Conservation (phyloP, 140 eudicot species). For the Flaveria floridana region DNA sequence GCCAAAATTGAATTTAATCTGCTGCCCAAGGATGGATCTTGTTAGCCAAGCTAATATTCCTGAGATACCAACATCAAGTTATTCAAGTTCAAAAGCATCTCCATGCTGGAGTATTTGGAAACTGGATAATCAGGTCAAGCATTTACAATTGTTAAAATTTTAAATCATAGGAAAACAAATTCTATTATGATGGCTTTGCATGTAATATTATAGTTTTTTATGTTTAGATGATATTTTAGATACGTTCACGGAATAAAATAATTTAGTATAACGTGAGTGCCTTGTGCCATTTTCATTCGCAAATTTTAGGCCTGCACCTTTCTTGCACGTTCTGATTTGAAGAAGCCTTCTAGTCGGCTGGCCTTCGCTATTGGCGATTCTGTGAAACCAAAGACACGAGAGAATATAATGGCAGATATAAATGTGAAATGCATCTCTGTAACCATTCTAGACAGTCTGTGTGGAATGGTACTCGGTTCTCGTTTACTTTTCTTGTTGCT, state of each 20-base stretch:
- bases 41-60: constrained; percentile 74
- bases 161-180: neutral
- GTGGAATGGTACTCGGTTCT: constrained; percentile 71
- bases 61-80: constrained; percentile 72
- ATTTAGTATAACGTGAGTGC: neutral
- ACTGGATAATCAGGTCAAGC: constrained; percentile 87
- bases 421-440: constrained; percentile 76
- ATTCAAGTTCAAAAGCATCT: constrained; percentile 59
- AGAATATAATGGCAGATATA: constrained; percentile 86
- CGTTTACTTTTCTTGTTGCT: constrained; percentile 2
- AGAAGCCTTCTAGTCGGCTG: constrained; percentile 71
- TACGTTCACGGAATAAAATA: neutral
- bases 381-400: constrained; percentile 71
- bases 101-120: constrained; percentile 97
- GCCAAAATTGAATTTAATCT: constrained; percentile 56
- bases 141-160: constrained; percentile 9
- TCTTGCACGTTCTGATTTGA: constrained; percentile 87
- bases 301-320: constrained; percentile 74
- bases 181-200: neutral
- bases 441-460: constrained; percentile 73
- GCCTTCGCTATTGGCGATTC: constrained; percentile 84
- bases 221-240: neutral
- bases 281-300: constrained; percentile 21
- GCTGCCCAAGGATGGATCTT: constrained; percentile 91
- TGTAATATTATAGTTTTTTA: neutral